Conservation (phyloP, 768 basidiomycete genomes). For the Hygrocybe punicea region DNA sequence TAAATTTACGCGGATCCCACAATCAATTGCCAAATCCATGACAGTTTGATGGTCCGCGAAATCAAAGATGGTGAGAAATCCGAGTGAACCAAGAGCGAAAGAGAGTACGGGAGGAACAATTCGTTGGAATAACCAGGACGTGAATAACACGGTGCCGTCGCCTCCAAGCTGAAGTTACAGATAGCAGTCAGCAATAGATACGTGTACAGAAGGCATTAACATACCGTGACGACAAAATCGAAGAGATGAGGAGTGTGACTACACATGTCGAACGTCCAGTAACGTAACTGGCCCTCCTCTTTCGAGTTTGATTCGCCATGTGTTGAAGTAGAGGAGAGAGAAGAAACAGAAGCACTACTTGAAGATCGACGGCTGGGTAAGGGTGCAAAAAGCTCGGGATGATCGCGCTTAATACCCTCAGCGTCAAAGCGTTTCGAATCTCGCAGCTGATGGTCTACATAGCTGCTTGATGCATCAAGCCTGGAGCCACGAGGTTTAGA, state of each 20-base stretch:
- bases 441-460: constrained; percentile 90
- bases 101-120: constrained; percentile 98
- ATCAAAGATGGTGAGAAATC: constrained; percentile 97
- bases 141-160: constrained; percentile 97
- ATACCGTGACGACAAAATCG: constrained; percentile 94
- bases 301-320: constrained; percentile 41
- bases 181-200: constrained; percentile 3
- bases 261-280: constrained; percentile 98
- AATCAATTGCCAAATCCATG: constrained; percentile 84
- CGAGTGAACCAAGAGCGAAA: constrained; percentile 94
- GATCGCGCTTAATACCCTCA: constrained; percentile 75
- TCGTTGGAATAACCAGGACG: constrained; percentile 97
- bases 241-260: constrained; percentile 85
- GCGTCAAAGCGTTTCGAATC: constrained; percentile 93
- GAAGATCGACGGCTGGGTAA: constrained; percentile 73
- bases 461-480: constrained; percentile 44
- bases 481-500: not conserved
- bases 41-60: constrained; percentile 81
- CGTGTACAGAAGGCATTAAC: constrained; percentile 26
- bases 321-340: constrained; percentile 46
- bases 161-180: constrained; percentile 74
- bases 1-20: constrained; percentile 93
- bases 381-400: constrained; percentile 86
- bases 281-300: constrained; percentile 89
- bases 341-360: constrained; percentile 58